These are phyloP conservation scores for Termitomyces sp. DNA, from an alignment of 768 basidiomycete species.

Conservation along the genomic window DNA sequence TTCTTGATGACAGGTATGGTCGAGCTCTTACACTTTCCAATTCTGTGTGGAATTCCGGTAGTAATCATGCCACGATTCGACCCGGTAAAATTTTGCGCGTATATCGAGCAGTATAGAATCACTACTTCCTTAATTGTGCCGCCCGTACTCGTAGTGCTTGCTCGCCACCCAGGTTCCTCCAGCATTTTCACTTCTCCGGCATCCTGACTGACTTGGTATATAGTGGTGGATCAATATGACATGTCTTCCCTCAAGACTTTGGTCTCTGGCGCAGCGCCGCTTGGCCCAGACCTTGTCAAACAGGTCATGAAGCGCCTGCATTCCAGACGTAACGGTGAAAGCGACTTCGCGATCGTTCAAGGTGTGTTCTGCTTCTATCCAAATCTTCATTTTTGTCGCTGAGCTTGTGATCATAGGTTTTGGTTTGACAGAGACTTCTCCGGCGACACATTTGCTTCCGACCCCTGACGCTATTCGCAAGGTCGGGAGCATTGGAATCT, in stretches of 20 bases:
- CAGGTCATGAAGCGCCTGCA: constrained; percentile 41
- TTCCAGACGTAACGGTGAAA: constrained; percentile 37
- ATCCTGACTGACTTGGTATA: neutral
- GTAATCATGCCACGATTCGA: constrained; percentile 72
- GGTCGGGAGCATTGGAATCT: constrained; percentile 65
- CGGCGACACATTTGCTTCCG: constrained; percentile 60
- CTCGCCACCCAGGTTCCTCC: constrained; percentile 61
- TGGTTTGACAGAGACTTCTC: constrained; percentile 83
- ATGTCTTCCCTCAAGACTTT: constrained; percentile 58
- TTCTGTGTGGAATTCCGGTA: constrained; percentile 47
- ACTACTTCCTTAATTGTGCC: constrained; percentile 68
- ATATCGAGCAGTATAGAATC: constrained; percentile 64
- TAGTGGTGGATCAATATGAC: constrained; percentile 67
- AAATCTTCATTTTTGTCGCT: neutral
- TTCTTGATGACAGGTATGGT: constrained; percentile 43
- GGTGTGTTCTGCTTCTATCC: constrained; percentile 27
- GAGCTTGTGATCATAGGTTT: constrained; percentile 44
- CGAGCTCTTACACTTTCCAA: constrained; percentile 59
- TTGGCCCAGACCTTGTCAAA: constrained; percentile 60
- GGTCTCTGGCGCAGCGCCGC: constrained; percentile 79
- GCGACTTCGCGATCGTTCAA: constrained; percentile 44
- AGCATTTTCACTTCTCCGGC: too few species aligned
- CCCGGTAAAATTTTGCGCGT: constrained; percentile 60
- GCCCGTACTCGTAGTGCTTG: constrained; percentile 74
- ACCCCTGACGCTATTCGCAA: constrained; percentile 43